These are phyloP conservation scores for Hericium alpestre DNA, from an alignment of 768 basidiomycete genomes.

Conservation along the genomic window DNA sequence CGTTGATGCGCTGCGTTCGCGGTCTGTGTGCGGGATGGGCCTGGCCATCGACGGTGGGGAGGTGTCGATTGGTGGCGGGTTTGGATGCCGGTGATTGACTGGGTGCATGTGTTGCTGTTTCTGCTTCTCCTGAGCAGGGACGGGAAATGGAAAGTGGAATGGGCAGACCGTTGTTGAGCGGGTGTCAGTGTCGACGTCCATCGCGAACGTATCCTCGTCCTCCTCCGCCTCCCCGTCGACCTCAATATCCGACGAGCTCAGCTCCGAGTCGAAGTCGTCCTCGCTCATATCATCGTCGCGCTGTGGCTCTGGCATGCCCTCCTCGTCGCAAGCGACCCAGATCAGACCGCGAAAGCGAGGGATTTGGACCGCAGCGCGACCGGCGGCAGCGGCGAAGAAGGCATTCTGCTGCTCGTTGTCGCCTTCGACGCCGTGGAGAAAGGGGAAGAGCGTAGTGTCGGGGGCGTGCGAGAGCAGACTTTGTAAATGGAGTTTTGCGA, in stretches of 20 bases:
- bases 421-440: slow-evolving; percentile 80
- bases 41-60: slow-evolving; percentile 18
- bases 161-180: slow-evolving; percentile 15
- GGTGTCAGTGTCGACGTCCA: slow-evolving; percentile 23
- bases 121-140: slow-evolving; percentile 11
- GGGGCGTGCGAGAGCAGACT: slow-evolving; percentile 63
- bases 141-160: slow-evolving; percentile 1
- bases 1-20: slow-evolving; percentile 17
- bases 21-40: slow-evolving; percentile 21
- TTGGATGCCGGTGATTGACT: slow-evolving; percentile 13
- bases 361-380: slow-evolving; percentile 23
- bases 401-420: slow-evolving; percentile 68
- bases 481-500: slow-evolving; percentile 50
- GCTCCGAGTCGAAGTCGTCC: slow-evolving; percentile 16
- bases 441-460: slow-evolving; percentile 78
- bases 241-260: slow-evolving; percentile 1
- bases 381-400: slow-evolving; percentile 49
- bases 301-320: slow-evolving; percentile 15
- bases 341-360: slow-evolving; percentile 49
- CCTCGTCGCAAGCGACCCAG: slow-evolving; percentile 77
- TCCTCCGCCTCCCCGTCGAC: slow-evolving; percentile 10
- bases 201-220: slow-evolving; percentile 19
- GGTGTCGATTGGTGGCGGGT: slow-evolving; percentile 13
- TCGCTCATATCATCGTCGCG: slow-evolving; percentile 19
- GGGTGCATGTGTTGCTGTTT: slow-evolving; percentile 41